Base-by-base conservation (phyloP, 2,329 filamentous ascomycete species). In the Penicillium sp. region DNA sequence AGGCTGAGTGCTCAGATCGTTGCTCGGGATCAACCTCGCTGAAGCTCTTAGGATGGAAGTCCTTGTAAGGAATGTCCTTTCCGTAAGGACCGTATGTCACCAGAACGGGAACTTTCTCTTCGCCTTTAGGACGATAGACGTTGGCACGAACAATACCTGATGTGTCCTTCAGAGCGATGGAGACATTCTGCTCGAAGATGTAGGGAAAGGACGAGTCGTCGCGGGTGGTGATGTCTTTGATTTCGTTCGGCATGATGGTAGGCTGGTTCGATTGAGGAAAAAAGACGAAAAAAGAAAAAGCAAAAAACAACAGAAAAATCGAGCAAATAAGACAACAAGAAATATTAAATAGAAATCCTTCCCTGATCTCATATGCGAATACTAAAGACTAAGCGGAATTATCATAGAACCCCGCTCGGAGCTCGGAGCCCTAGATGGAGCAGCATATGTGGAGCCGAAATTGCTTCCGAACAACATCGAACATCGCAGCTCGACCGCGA, bases 1-100 rank as follows among this genome's bases (percentile, higher is more conserved):
- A 86, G 3, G 81, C 78, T 0, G 82, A 83, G 63, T 85, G 80
- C 8, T 71, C 67, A 0, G 80, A 83, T 23, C 76, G 75, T 60
- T 86, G 83, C 55, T 79, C 75, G 0, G 79, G 76, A 52, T 83
- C 83, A 4, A 85, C 78, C 55, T 85, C 78, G 37, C 65, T 61
- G 72, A 71, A 85, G 1, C 81, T 83, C 52, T 79, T 75, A 2
- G 74, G 62, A 52, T 80, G 75, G 65, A 85, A 85, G 56, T 57
- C 57, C 29, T 55, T 47, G 49, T 59, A 59, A 3, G 54, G 54
- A 21, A 89, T 87, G 61, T 90, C 87, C 62, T 91, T 90, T 42
- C 88, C 87, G 59, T 90, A 90, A 0, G 88, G 88, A 0, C 87
- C 87, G 59, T 90, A 90, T 0, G 87, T 90, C 2, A 88, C 83